Percentiles rank a stretch among this genome's conserved stretches.
phyloP scores from a whole-genome alignment of 2,329 filamentous ascomycete genomes.

The Nemania sp. region DNA sequence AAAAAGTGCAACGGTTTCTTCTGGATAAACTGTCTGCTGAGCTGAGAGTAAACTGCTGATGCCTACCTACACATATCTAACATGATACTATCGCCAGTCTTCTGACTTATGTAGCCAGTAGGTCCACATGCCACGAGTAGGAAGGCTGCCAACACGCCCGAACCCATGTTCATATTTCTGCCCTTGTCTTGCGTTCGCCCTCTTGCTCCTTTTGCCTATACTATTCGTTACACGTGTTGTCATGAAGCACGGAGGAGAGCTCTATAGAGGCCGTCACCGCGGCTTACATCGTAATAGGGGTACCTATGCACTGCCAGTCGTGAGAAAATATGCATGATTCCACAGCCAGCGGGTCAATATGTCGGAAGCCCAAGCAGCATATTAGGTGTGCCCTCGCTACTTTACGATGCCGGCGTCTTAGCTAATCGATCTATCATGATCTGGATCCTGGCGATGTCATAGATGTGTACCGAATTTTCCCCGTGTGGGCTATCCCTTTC shows the following conservation, averaged over 20 bases:
- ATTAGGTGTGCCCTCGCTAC: conserved; percentile 20
- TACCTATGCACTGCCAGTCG: conserved; percentile 42
- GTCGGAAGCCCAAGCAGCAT: conserved; percentile 27
- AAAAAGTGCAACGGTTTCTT: conserved; percentile 13
- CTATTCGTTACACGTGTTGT: conserved; percentile 33
- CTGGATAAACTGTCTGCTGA: conserved; percentile 7
- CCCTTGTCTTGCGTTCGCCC: not conserved
- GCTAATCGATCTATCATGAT: conserved; percentile 5
- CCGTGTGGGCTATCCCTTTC: conserved; percentile 5
- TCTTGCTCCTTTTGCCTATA: conserved; percentile 22
- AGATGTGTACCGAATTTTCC: conserved; percentile 2
- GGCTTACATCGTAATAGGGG: conserved; percentile 17
- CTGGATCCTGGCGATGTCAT: conserved; percentile 6
- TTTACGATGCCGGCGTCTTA: conserved; percentile 14
- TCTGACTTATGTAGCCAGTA: not conserved
- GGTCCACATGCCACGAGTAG: conserved; percentile 25
- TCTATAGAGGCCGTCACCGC: conserved; percentile 25
- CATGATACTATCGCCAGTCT: not conserved
- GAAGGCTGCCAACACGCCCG: conserved; percentile 33
- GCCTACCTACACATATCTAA: too few species aligned
- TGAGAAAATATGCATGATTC: conserved; percentile 44
- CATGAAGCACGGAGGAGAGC: conserved; percentile 19
- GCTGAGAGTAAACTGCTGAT: not conserved
- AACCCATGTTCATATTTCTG: conserved; percentile 32
- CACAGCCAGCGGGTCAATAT: conserved; percentile 40